These are phyloP conservation scores for Sinapis alba DNA, from an alignment of 441 rosid genomes.

Conservation along the genomic window DNA sequence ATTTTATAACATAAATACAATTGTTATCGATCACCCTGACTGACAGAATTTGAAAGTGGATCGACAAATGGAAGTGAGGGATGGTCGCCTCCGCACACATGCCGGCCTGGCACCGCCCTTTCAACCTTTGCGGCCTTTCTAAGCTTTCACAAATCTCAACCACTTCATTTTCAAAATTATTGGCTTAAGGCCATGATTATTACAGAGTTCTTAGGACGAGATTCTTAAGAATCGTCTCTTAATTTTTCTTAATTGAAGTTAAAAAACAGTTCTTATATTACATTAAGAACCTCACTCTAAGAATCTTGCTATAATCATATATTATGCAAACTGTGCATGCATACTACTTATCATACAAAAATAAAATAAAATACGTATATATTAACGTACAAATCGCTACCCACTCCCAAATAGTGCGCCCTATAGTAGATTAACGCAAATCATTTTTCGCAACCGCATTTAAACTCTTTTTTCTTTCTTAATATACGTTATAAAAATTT, in stretches of 20 bases:
- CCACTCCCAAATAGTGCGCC: no score
- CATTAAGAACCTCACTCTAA: no score
- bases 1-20: neutral
- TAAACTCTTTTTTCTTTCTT: no score
- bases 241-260: no score
- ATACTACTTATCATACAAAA: neutral
- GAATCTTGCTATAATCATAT: no score
- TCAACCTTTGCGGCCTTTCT: slow-evolving; percentile 44
- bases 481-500: neutral
- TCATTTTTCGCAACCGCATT: neutral
- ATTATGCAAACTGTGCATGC: no score
- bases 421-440: no score
- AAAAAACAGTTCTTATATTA: no score
- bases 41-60: neutral
- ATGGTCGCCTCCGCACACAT: slow-evolving; percentile 24
- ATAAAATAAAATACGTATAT: neutral
- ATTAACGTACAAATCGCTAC: neutral
- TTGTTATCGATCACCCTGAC: slow-evolving; percentile 9
- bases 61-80: slow-evolving; percentile 10
- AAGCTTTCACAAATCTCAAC: slow-evolving; percentile 34
- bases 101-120: slow-evolving; percentile 29
- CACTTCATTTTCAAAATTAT: slow-evolving; percentile 31
- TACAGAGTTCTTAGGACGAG: no score
- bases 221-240: no score
- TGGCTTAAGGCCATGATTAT: no score